Conservation (phyloP, 192 early-diverging fungal genomes). For the Coemansia sp. region DNA sequence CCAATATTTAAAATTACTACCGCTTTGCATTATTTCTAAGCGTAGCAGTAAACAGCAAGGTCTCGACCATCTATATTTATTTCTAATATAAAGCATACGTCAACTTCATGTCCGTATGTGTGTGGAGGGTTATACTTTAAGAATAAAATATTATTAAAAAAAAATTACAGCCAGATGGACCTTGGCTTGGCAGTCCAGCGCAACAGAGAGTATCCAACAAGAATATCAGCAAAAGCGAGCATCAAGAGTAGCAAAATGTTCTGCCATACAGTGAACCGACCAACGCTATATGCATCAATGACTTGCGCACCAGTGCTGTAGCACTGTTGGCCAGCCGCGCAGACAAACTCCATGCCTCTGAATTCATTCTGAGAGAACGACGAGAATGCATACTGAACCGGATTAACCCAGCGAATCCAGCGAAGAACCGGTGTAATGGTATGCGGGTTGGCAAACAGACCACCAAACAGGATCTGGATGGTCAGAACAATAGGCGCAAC, state of each 20-base stretch:
- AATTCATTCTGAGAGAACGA: conserved; percentile 50
- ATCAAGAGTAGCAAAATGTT: conserved; percentile 44
- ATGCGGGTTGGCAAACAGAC: conserved; percentile 41
- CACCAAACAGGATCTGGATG: conserved; percentile 51
- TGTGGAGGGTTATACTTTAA: neutral
- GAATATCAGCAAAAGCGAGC: conserved; percentile 32
- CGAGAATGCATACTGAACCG: conserved; percentile 41
- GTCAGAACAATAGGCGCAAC: conserved; percentile 37
- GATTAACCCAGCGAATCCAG: conserved; percentile 54
- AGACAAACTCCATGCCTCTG: conserved; percentile 31
- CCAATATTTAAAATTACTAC: neutral
- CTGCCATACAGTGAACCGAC: conserved; percentile 42
- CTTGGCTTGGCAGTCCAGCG: conserved; percentile 50
- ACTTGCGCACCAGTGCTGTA: conserved; percentile 36
- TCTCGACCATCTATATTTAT: no score
- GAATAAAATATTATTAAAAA: conserved; percentile 6
- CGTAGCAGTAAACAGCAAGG: no score
- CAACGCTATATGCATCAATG: conserved; percentile 31
- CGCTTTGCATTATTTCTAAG: no score
- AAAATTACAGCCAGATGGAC: conserved; percentile 41
- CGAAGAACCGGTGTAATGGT: conserved; percentile 47
- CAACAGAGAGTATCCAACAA: conserved; percentile 31
- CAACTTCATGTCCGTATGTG: no score
- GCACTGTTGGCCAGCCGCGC: conserved; percentile 30
- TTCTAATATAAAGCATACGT: no score